Percentiles rank a stretch among this genome's conserved stretches.
Conservation (phyloP, 305 asterid genomes). For the Fraxinus latifolia region DNA sequence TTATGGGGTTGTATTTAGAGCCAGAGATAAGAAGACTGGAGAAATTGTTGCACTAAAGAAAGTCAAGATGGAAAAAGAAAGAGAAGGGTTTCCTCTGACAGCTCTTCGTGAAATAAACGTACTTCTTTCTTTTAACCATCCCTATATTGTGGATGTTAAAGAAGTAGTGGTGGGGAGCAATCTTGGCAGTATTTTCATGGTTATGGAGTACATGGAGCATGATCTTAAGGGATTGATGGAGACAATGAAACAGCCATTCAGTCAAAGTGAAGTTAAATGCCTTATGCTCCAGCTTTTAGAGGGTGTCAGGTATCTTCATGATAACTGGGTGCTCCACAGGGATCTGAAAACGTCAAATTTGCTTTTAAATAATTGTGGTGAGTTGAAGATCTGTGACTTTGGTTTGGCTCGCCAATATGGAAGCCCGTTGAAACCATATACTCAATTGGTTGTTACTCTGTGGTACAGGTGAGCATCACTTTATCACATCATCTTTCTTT, state of each 20-base stretch:
- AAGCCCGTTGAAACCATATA: constrained; percentile 82
- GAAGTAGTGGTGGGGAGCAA: constrained; percentile 79
- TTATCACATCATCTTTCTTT: not conserved
- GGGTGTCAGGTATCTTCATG: constrained; percentile 81
- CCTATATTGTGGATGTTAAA: constrained; percentile 78
- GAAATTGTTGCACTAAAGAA: constrained; percentile 89
- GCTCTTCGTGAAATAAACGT: constrained; percentile 81
- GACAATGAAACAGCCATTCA: constrained; percentile 78
- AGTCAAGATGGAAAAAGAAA: constrained; percentile 92
- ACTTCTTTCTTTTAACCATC: constrained; percentile 74
- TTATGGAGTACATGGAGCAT: constrained; percentile 98
- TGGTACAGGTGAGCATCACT: constrained; percentile 79
- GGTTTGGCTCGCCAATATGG: constrained; percentile 94
- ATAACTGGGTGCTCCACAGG: constrained; percentile 86
- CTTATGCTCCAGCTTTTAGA: constrained; percentile 86
- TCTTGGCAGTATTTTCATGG: constrained; percentile 80
- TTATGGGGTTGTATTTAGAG: constrained; percentile 85
- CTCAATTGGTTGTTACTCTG: constrained; percentile 81
- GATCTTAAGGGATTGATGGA: constrained; percentile 84
- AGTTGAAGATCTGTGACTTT: constrained; percentile 89
- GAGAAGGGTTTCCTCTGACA: constrained; percentile 91
- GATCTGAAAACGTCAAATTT: constrained; percentile 88
- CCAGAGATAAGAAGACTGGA: constrained; percentile 76
- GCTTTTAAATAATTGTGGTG: constrained; percentile 76
- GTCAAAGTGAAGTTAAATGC: constrained; percentile 88